Base-by-base conservation (phyloP, 1,139 yeast species). In the Hemisphaericaspora subhashii region DNA sequence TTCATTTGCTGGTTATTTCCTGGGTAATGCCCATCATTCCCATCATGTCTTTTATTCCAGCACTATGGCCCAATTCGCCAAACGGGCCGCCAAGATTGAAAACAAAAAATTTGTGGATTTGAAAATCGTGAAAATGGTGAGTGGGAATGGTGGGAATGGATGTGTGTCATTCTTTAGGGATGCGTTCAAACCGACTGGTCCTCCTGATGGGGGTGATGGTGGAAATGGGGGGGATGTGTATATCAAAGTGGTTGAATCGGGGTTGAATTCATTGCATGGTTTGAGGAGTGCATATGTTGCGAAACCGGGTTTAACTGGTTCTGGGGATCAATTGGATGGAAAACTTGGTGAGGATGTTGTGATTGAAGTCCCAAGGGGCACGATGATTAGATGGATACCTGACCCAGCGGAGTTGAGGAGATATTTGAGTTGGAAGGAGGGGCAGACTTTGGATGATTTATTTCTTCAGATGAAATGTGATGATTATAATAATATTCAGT, bases 181-280 rank as follows among this genome's bases (percentile, higher is more conserved):
- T 52, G 87, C 96, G 2, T 86, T 89, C 37, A 67, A 87, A 31
- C 74, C 96, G 0, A 72, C 75, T 14, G 98, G 98, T 0, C 98
- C 98, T 0, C 95, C 98, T 0, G 96, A 90, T 60, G 98, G 98
- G 17, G 98, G 98, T 12, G 98, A 92, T 61, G 98, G 98, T 17
- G 98, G 98, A 5, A 68, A 73, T 45, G 98, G 98, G 10, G 98
- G 98, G 1, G 75, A 85, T 39, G 76, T 92, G 3, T 90, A 83
- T 55, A 76, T 92, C 4, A 86, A 82, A 56, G 96, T 95, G 2
- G 82, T 83, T 2, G 80, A 77, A 32, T 37, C 39, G 21, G 86
- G 85, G 12, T 53, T 83, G 39, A 77, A 82, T 27, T 81, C 92
- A 1, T 63, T 92, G 43, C 90, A 88, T 52, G 79, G 81, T 47